A percentile compares a stretch with the other conserved stretches of the same genome.
phyloP scores from a whole-genome alignment of 2,329 filamentous ascomycete species.

The Cytospora paraplurivora region DNA sequence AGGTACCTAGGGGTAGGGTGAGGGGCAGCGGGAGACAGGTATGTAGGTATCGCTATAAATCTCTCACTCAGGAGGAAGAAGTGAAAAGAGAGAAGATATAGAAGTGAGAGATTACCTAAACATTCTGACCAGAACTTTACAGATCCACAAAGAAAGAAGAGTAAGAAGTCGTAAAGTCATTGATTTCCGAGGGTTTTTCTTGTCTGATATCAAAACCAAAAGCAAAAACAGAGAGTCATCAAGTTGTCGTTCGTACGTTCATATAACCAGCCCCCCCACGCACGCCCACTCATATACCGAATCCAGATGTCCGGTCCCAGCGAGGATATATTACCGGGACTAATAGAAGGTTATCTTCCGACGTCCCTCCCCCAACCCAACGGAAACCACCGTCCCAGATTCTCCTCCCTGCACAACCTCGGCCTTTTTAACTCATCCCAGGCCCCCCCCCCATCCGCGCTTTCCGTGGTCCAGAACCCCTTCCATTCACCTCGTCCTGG shows the following conservation, averaged over 20 bases:
- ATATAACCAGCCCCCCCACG: not conserved
- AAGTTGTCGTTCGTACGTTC: constrained; percentile 14
- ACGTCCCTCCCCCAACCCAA: not conserved
- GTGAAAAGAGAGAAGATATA: not conserved
- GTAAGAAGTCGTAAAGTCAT: constrained; percentile 4
- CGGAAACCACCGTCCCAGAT: not conserved
- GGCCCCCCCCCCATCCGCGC: not conserved
- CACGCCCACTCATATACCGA: not conserved
- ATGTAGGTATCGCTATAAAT: not conserved
- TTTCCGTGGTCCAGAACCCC: not conserved
- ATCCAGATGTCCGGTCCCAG: not conserved
- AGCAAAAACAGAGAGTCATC: not conserved
- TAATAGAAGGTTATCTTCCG: not conserved
- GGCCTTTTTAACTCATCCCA: not conserved
- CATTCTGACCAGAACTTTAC: not conserved
- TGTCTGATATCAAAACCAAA: constrained; percentile 11
- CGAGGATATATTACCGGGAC: not conserved
- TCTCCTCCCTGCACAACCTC: not conserved
- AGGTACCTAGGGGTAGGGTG: not conserved
- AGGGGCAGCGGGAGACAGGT: no score
- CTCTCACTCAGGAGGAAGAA: not conserved
- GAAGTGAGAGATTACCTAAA: not conserved
- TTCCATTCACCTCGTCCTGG: not conserved
- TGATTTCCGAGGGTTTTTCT: constrained; percentile 13
- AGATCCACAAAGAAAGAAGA: not conserved